Evolutionary conservation across 306 rosid species (phyloP).

Genomic region (Vicia faba): DNA sequence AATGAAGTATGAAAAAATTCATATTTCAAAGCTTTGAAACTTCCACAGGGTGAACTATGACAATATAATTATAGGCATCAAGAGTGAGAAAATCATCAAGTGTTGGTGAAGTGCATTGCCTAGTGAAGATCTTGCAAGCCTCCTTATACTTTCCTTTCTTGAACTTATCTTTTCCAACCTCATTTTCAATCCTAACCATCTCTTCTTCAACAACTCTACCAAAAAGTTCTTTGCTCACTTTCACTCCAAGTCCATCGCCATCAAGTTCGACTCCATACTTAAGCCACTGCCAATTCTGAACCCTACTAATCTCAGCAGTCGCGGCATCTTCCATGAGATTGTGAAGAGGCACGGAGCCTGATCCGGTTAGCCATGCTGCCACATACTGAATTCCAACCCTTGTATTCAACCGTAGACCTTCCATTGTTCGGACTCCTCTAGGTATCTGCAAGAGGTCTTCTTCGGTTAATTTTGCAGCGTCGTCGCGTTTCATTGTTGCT

Average conservation of each 20-base stretch:
- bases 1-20: constrained; percentile 20
- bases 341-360: constrained; percentile 87
- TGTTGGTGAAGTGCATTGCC: constrained; percentile 70
- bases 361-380: constrained; percentile 88
- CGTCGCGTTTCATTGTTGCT: constrained; percentile 50
- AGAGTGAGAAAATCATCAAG: constrained; percentile 87
- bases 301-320: constrained; percentile 94
- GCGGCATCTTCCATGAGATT: constrained; percentile 99
- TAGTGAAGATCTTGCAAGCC: constrained; percentile 68
- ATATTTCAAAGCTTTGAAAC: constrained; percentile 55
- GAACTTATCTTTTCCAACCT: constrained; percentile 78
- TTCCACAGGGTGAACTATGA: constrained; percentile 57
- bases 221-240: constrained; percentile 66
- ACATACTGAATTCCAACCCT: constrained; percentile 89
- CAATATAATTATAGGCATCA: constrained; percentile 69
- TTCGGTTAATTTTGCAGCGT: constrained; percentile 58
- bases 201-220: constrained; percentile 88
- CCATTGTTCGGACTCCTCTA: constrained; percentile 65
- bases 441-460: constrained; percentile 79
- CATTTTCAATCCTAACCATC: constrained; percentile 74
- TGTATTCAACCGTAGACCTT: constrained; percentile 81
- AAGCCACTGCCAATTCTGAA: constrained; percentile 97
- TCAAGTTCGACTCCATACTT: constrained; percentile 75
- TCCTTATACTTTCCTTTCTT: constrained; percentile 69
- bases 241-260: constrained; percentile 77